Conservation (phyloP, 305 asterid species). For the Fraxinus greggii region DNA sequence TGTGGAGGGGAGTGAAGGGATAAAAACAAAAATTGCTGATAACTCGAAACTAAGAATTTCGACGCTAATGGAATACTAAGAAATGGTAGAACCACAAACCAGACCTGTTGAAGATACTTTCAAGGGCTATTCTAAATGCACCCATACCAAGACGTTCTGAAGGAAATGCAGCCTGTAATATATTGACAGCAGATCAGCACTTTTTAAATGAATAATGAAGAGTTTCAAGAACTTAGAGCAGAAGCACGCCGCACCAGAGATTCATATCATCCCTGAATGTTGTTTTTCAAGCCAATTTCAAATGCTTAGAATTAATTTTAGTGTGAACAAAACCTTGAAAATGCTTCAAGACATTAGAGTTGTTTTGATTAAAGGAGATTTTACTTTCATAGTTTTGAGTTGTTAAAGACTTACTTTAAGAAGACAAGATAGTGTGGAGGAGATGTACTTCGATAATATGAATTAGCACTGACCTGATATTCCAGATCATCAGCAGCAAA, state of each 20-base stretch:
- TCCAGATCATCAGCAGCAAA: slow-evolving; percentile 66
- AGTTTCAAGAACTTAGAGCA: neutral
- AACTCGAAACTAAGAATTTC: neutral
- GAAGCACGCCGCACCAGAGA: neutral
- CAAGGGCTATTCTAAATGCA: slow-evolving; percentile 64
- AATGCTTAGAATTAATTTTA: neutral
- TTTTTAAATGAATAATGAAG: slow-evolving; percentile 12
- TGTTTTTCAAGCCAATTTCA: slow-evolving; percentile 1
- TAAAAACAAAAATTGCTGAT: neutral
- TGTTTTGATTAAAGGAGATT: neutral
- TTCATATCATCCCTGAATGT: neutral
- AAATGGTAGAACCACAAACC: neutral
- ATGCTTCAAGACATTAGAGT: neutral
- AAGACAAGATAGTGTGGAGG: neutral
- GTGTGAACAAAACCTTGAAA: neutral
- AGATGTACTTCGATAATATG: neutral
- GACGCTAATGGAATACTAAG: neutral
- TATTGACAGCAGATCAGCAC: slow-evolving; percentile 8
- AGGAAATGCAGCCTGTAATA: slow-evolving; percentile 61
- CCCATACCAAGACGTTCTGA: slow-evolving; percentile 70
- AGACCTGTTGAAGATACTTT: slow-evolving; percentile 62
- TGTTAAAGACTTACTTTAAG: neutral
- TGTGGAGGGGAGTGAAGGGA: neutral
- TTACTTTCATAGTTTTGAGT: neutral
- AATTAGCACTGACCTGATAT: slow-evolving; percentile 46